Conservation (phyloP, 2,329 filamentous ascomycete species). For the Microcyclosporella mali region DNA sequence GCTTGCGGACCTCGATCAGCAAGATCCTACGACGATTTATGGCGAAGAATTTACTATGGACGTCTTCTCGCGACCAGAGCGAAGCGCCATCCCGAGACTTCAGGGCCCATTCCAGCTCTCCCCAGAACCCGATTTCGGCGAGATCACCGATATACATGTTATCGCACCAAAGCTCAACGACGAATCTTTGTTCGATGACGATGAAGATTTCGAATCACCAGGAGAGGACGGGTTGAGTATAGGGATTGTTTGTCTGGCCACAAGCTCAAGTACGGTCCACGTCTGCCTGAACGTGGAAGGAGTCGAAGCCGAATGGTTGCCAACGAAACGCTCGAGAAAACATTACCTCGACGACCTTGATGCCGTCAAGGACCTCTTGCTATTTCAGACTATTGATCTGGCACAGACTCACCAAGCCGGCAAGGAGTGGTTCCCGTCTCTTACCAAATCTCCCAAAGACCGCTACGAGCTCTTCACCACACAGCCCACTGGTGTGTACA, state of each 20-base stretch:
- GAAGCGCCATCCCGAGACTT: constrained; percentile 52
- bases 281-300: constrained; percentile 57
- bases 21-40: constrained; percentile 13
- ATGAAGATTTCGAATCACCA: constrained; percentile 39
- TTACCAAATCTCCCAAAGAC: constrained; percentile 51
- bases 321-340: constrained; percentile 32
- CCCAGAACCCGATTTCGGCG: constrained; percentile 47
- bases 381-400: constrained; percentile 40
- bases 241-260: constrained; percentile 53
- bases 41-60: constrained; percentile 44
- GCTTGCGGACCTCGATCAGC: constrained; percentile 36
- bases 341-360: constrained; percentile 23
- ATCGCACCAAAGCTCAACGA: constrained; percentile 50
- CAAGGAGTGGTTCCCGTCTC: constrained; percentile 43
- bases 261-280: constrained; percentile 50
- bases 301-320: constrained; percentile 58
- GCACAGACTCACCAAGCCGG: constrained; percentile 17
- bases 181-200: constrained; percentile 47
- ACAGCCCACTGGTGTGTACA: constrained; percentile 48
- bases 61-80: constrained; percentile 51
- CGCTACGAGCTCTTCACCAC: constrained; percentile 56
- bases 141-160: constrained; percentile 56
- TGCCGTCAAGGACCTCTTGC: constrained; percentile 25
- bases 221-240: constrained; percentile 47
- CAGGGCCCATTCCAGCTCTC: constrained; percentile 57